Evolutionary conservation across 371 early-diverging fungal species (phyloP).

Genomic region (Mucor velutinosus): DNA sequence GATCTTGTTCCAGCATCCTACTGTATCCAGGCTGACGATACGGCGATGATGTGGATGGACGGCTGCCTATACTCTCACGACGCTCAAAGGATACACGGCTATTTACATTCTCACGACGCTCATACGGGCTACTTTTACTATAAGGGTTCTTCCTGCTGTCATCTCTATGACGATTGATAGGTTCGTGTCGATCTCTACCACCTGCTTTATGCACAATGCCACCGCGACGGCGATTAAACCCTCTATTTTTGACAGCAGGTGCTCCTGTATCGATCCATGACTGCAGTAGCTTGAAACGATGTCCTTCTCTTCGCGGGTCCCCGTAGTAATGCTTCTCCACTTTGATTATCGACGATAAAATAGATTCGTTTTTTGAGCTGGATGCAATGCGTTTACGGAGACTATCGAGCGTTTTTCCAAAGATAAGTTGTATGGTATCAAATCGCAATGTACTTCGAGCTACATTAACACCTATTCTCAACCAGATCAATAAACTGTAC

Average conservation of each 20-base stretch:
- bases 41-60: not conserved
- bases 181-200: not conserved
- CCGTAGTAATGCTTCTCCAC: constrained; percentile 10
- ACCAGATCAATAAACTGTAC: not conserved
- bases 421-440: not conserved
- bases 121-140: not conserved
- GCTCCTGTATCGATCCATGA: constrained; percentile 7
- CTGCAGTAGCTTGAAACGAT: constrained; percentile 1
- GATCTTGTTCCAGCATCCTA: not conserved
- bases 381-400: not conserved
- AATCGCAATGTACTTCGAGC: constrained; percentile 20
- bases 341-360: constrained; percentile 19
- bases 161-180: not conserved
- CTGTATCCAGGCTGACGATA: not conserved
- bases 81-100: not conserved
- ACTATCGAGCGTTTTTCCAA: not conserved
- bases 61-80: not conserved
- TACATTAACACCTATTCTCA: constrained; percentile 15
- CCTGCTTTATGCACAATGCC: not conserved
- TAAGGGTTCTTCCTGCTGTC: not conserved
- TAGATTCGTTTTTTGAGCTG: constrained; percentile 8
- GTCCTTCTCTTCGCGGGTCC: constrained; percentile 15
- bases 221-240: not conserved
- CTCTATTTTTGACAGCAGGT: not conserved
- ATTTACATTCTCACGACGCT: not conserved